Evolutionary conservation across 1,284 basidiomycete species (phyloP), one percentile per base, ranked within the genome.

Genomic region (Amylostereum areolatum): DNA sequence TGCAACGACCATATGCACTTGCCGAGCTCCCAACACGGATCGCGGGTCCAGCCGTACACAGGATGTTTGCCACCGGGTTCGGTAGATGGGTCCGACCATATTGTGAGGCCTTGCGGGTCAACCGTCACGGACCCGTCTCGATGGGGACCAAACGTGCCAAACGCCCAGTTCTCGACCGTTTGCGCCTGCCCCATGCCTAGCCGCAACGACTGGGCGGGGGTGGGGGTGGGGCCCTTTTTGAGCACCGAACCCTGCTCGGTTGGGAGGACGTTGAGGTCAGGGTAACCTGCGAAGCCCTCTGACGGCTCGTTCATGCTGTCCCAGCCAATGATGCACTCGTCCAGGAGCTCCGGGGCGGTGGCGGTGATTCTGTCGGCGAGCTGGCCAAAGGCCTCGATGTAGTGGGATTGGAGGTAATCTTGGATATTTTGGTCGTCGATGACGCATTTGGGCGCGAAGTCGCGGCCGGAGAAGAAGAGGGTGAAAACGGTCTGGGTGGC

Each of bases 271-370:
- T 77, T 79, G n/a, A 98, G 71, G 63, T 95, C 81, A 1, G 74
- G 67, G 64, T 86, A 84, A 1, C 90, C 90, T 43, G 90, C 79
- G 51, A 95, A 74, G 0, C 95, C 96, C 55, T 94, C 91, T 43
- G 84, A 87, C 0, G 96, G 95, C 66, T 99, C 96, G 65, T 98
- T 98, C 68, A 98, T 72, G 59, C 85, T 89, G 64, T 99, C 96
- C 96, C 96, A 98, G 0, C 96, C 96, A 50, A 98, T 85, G 27
- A 99, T 81, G 55, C 91, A 93, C 40, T 84, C 81, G 43, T 98
- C 95, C 28, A 89, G 67, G 18, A 98, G 70, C 43, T 82, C 85
- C 25, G 41, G 41, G 0, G 85, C 87, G 0, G 85, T 89, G 10
- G 78, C 79, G 1, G 71, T 68, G 40, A 99, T 88, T 28, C 80